Evolutionary conservation across 345 rosid species (phyloP), one percentile per base, ranked within the genome.

Genomic region (Lumnitzera racemosa): DNA sequence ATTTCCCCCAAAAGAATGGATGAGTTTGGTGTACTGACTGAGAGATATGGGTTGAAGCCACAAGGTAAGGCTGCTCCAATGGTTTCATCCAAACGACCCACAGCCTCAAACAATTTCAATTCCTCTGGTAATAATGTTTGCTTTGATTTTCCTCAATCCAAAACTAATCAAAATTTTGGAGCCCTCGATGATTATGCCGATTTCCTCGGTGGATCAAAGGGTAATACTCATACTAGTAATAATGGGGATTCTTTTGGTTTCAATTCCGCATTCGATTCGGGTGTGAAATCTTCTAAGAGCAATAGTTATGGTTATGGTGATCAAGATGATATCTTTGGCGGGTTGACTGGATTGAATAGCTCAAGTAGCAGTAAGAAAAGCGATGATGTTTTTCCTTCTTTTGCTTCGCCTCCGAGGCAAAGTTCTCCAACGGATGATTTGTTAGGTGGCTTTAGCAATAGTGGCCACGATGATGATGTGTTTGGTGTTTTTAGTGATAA

Each of bases 51-150:
- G 59, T 62, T 92, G 15, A 92, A 89, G 59, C 86, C 88, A 3
- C 97, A 87, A 67, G 95, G 95, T 2, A 89, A 87, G 79, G 82
- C 96, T 46, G 83, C 91, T 71, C 96, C 96, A 1, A 89, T 89
- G 94, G 83, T 91, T 9, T 78, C 80, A 20, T 73, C 84, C 2
- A 92, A 81, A 63, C 80, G 75, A 11, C 48, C 86, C 9, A 24
- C 47, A 61, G 55, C 65, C 66, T 55, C 60, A 49, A 51, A 53
- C 60, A 60, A 52, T 65, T 57, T 46, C 1, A 69, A 64, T 53
- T 53, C 74, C 67, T 61, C 85, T 66, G 36, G 70, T 12, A 48
- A 56, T 17, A 72, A 64, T 53, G 73, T 58, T 55, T 61, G 60
- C 70, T 75, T 66, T 15, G 49, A 59, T 24, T 67, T 74, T 41